Conservation (phyloP, 257 asterid species). For the Misopates orontium region DNA sequence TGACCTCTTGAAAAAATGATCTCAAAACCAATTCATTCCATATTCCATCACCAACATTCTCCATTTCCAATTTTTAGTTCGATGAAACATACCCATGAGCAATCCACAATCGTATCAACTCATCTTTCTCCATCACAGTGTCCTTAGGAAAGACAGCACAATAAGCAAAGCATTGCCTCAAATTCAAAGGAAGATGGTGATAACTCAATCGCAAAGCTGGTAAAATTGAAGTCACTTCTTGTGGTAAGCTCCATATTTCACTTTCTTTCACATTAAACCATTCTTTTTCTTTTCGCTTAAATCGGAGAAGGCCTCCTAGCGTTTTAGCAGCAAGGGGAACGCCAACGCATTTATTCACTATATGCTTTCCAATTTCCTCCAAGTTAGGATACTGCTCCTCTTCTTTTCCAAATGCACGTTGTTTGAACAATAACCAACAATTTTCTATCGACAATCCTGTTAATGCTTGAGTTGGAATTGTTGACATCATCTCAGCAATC, state of each 20-base stretch:
- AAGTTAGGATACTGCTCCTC: constrained; percentile 5
- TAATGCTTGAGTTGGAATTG: constrained; percentile 24
- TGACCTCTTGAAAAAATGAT: constrained; percentile 26
- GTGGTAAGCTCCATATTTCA: constrained; percentile 33
- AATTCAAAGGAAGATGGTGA: constrained; percentile 32
- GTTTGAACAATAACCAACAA: constrained; percentile 33
- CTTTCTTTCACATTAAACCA: constrained; percentile 31
- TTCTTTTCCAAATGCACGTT: constrained; percentile 27
- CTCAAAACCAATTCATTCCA: constrained; percentile 33
- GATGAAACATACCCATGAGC: constrained; percentile 36
- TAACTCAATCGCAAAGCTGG: constrained; percentile 39
- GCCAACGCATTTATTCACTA: constrained; percentile 32
- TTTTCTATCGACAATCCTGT: constrained; percentile 15
- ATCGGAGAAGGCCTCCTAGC: constrained; percentile 34
- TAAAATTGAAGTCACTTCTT: constrained; percentile 20
- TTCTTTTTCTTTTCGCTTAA: constrained; percentile 28
- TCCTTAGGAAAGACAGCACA: constrained; percentile 37
- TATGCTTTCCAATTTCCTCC: constrained; percentile 29
- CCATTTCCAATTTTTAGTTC: constrained; percentile 21
- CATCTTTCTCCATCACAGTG: constrained; percentile 10
- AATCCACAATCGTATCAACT: constrained; percentile 30
- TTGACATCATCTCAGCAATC: constrained; percentile 30
- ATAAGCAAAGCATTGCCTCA: constrained; percentile 39
- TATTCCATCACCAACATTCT: constrained; percentile 32
- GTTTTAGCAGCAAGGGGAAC: constrained; percentile 37